Evolutionary conservation across 2,329 filamentous ascomycete genomes (phyloP), one percentile per base, ranked within the genome.

Genomic region (Stemphylium vesicarium): DNA sequence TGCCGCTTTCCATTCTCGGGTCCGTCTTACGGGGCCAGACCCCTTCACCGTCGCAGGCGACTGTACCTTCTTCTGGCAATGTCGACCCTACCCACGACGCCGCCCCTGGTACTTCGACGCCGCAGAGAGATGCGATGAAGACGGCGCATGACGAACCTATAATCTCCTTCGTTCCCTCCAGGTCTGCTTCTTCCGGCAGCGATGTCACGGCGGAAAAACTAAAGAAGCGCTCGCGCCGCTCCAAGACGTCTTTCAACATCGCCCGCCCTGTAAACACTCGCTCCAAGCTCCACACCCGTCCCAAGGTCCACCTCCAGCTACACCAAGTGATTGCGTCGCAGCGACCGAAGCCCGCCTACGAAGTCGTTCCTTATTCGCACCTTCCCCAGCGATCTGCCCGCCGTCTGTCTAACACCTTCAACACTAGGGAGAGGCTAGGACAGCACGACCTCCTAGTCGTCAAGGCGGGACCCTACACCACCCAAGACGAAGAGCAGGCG

Each of bases 381-480:
- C 78, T 88, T 36, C 82, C 40, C 76, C 83, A 56, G 77, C 82
- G 70, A 26, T 71, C 71, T 16, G 68, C 72, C 1, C 54, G 78
- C 57, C 47, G 80, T 81, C 60, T 85, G 85, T 85, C 88, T 0
- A 82, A 84, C 6, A 80, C 90, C 43, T 88, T 90, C 64, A 81
- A 83, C 47, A 82, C 83, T 18, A 86, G 85, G 64, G 84, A 85
- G 40, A 82, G 85, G 50, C 77, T 93, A 4, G 85, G 87, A 29
- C 81, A 84, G 18, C 85, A 89, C 59, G 90, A 93, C 71, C 78
- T 93, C 11, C 82, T 93, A 52, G 74, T 94, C 40, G 82, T 92
- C 26, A 85, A 83, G 64, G 89, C 88, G 51, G 88, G 91, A 62
- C 84, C 88, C 59, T 92, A 91, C 69, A 65, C 63, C 11, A 62